Conservation (phyloP, 495 filamentous ascomycete species). For the Rostrohypoxylon terebratum region DNA sequence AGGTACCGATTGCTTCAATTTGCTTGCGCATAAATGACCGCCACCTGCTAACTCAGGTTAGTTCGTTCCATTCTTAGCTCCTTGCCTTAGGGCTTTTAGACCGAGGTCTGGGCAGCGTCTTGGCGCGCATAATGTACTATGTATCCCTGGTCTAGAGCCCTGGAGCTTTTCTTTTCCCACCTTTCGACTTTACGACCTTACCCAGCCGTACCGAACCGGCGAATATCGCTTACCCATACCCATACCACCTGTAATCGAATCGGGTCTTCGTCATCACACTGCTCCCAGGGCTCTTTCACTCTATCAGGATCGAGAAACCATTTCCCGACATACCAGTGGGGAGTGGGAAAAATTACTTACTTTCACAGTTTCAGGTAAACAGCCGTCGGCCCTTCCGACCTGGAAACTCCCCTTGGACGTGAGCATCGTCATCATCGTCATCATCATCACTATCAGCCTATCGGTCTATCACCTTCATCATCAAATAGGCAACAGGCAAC, state of each 20-base stretch:
- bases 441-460: neutral
- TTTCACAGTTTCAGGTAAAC: neutral
- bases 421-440: neutral
- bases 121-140: slow-evolving; percentile 35
- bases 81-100: slow-evolving; percentile 43
- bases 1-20: slow-evolving; percentile 27
- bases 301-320: slow-evolving; percentile 15
- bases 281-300: slow-evolving; percentile 19
- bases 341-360: slow-evolving; percentile 1
- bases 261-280: slow-evolving; percentile 40
- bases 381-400: neutral
- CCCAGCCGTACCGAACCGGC: slow-evolving; percentile 24
- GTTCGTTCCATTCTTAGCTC: slow-evolving; percentile 35
- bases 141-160: slow-evolving; percentile 44
- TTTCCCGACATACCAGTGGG: slow-evolving; percentile 19
- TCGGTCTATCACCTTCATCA: neutral
- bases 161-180: slow-evolving; percentile 30
- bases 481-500: no score
- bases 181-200: slow-evolving; percentile 22
- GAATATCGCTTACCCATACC: slow-evolving; percentile 34
- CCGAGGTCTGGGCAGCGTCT: slow-evolving; percentile 26
- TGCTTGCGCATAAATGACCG: slow-evolving; percentile 22
- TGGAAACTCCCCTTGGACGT: neutral
- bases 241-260: slow-evolving; percentile 18
- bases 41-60: slow-evolving; percentile 39